Evolutionary conservation across 2,329 filamentous ascomycete genomes (phyloP).

Genomic region (Dryadomyces quercus-mongolicae): DNA sequence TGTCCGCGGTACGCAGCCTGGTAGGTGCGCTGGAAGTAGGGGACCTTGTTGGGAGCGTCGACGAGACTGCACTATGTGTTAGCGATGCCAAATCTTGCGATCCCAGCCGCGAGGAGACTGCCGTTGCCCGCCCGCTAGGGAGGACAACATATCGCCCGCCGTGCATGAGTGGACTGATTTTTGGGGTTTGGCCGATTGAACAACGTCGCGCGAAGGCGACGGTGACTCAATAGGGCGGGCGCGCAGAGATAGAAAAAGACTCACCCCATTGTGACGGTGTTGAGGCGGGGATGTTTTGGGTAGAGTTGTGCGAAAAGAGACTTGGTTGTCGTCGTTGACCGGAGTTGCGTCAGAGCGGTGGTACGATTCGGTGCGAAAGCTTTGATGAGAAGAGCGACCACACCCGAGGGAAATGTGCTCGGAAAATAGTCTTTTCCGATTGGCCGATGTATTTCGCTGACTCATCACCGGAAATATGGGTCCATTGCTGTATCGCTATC

Average conservation of each 20-base stretch:
- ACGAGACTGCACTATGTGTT: conserved; percentile 34
- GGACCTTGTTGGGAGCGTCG: conserved; percentile 67
- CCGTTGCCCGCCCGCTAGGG: background rate
- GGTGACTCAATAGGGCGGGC: background rate
- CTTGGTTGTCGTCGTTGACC: conserved; percentile 3
- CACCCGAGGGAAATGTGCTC: conserved; percentile 6
- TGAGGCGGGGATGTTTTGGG: conserved; percentile 1
- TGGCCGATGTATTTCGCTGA: conserved; percentile 2
- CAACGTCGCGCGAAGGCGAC: background rate
- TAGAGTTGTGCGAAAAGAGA: background rate
- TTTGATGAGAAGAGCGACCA: conserved; percentile 7
- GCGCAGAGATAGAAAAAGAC: background rate
- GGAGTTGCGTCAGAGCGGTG: conserved; percentile 5
- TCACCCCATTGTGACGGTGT: conserved; percentile 13
- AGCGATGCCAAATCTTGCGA: conserved; percentile 11
- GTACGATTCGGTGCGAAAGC: conserved; percentile 12
- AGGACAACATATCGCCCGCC: background rate
- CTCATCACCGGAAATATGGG: too few relatives aligned
- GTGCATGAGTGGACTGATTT: background rate
- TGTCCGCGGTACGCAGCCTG: conserved; percentile 59
- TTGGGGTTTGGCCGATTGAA: background rate
- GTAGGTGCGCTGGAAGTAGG: conserved; percentile 62
- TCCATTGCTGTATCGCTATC: too few relatives aligned
- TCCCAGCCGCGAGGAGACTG: background rate
- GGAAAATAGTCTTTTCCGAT: conserved; percentile 12